Evolutionary conservation across 129 eudicot species (phyloP).

Genomic region (Mikania micrantha): DNA sequence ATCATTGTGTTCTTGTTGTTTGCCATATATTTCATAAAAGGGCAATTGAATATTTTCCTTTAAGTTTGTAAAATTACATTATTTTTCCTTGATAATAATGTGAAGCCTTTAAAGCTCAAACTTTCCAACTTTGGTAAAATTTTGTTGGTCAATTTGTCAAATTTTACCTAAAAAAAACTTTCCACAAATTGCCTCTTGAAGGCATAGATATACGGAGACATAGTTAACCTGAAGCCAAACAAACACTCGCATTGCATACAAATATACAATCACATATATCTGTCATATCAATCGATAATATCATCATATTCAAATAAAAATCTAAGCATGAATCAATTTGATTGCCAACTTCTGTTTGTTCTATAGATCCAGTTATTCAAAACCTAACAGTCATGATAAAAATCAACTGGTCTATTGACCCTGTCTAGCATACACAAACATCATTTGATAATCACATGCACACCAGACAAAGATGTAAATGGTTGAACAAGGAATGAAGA

Average conservation of each 20-base stretch:
- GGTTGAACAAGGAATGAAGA: neutral
- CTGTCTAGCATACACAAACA: neutral
- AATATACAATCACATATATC: neutral
- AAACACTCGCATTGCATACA: neutral
- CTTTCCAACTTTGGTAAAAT: too few relatives aligned
- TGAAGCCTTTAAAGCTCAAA: too few relatives aligned
- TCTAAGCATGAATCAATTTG: neutral
- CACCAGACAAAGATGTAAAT: neutral
- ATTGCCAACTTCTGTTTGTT: neutral
- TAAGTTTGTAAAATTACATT: too few relatives aligned
- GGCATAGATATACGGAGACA: neutral
- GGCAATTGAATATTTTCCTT: too few relatives aligned
- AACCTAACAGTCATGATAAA: neutral
- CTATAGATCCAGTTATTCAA: neutral
- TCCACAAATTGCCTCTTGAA: too few relatives aligned
- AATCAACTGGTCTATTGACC: neutral
- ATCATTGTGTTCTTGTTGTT: too few relatives aligned
- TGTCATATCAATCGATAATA: too few relatives aligned
- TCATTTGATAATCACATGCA: neutral
- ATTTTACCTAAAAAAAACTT: too few relatives aligned
- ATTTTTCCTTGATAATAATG: too few relatives aligned
- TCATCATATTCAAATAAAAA: neutral
- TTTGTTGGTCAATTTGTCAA: too few relatives aligned
- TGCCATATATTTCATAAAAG: too few relatives aligned
- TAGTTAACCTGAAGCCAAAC: neutral